phyloP scores from a whole-genome alignment of 148 eudicot species.

The Rhododendron molle region DNA sequence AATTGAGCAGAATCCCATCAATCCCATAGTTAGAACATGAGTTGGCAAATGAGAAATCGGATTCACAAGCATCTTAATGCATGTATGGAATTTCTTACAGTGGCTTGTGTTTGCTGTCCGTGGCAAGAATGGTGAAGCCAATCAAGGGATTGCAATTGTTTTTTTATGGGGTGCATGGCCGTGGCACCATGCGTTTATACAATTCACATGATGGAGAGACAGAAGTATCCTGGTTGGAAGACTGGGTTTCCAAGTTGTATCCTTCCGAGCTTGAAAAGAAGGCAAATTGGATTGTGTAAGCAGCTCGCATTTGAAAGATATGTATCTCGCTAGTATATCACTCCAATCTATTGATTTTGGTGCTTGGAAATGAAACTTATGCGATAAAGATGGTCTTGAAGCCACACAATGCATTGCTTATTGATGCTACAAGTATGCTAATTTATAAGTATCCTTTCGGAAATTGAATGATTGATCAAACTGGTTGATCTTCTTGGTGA shows the following conservation, averaged over 20 bases:
- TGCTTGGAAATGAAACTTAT: constrained; percentile 45
- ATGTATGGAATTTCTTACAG: constrained; percentile 55
- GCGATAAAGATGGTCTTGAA: constrained; percentile 2
- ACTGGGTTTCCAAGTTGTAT: constrained; percentile 80
- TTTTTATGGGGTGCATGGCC: constrained; percentile 57
- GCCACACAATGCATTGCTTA: background rate
- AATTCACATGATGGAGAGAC: constrained; percentile 85
- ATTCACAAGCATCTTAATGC: constrained; percentile 15
- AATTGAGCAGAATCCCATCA: constrained; percentile 66
- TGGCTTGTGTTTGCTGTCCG: constrained; percentile 64
- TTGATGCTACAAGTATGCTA: background rate
- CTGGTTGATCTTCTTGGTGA: background rate
- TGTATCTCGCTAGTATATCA: constrained; percentile 70
- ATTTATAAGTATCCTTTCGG: background rate
- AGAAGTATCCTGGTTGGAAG: constrained; percentile 87
- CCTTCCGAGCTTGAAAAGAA: constrained; percentile 77
- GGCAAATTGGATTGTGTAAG: constrained; percentile 72
- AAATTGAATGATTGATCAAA: background rate
- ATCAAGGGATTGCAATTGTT: constrained; percentile 77
- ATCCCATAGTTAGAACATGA: constrained; percentile 49
- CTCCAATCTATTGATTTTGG: constrained; percentile 83
- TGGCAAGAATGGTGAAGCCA: constrained; percentile 63
- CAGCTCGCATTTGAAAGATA: constrained; percentile 67
- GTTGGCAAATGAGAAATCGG: constrained; percentile 25
- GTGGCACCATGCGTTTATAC: constrained; percentile 72